Conservation (phyloP, 345 rosid species). For the Turritis glabra region DNA sequence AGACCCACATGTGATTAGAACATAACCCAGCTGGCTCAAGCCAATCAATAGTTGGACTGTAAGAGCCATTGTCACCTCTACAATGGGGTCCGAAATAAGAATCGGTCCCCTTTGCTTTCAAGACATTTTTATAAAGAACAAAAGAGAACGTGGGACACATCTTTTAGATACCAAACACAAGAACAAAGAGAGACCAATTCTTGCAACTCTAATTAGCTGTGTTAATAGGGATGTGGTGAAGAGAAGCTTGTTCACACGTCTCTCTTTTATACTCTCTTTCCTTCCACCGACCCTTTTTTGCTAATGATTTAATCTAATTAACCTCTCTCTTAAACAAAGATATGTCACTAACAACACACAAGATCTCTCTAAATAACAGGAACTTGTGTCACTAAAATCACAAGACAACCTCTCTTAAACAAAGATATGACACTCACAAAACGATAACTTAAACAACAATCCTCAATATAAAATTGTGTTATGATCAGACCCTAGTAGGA, state of each 20-base stretch:
- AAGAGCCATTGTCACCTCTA: constrained; percentile 31
- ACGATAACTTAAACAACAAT: constrained; percentile 4
- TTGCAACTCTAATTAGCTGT: constrained; percentile 37
- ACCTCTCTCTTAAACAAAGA: constrained; percentile 7
- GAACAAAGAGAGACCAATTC: constrained; percentile 17
- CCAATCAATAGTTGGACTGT: constrained; percentile 28
- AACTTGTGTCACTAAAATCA: background rate
- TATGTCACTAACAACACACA: background rate
- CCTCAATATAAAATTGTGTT: constrained; percentile 1
- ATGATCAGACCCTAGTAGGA: constrained; percentile 27
- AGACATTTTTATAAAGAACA: constrained; percentile 38
- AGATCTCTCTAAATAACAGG: background rate
- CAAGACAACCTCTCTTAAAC: constrained; percentile 4
- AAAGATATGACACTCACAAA: background rate
- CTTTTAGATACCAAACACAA: constrained; percentile 29
- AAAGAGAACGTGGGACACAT: constrained; percentile 23
- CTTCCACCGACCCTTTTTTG: background rate
- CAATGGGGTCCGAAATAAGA: constrained; percentile 32
- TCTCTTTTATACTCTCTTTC: constrained; percentile 10
- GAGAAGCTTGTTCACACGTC: constrained; percentile 24
- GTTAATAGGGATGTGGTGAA: constrained; percentile 28
- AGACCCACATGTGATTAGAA: constrained; percentile 38
- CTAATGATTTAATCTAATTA: background rate
- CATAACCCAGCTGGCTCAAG: constrained; percentile 34
- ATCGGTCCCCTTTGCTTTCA: constrained; percentile 41